Evolutionary conservation across 2,329 filamentous ascomycete species (phyloP), one percentile per base, ranked within the genome.

Genomic region (Penicillium sp.): DNA sequence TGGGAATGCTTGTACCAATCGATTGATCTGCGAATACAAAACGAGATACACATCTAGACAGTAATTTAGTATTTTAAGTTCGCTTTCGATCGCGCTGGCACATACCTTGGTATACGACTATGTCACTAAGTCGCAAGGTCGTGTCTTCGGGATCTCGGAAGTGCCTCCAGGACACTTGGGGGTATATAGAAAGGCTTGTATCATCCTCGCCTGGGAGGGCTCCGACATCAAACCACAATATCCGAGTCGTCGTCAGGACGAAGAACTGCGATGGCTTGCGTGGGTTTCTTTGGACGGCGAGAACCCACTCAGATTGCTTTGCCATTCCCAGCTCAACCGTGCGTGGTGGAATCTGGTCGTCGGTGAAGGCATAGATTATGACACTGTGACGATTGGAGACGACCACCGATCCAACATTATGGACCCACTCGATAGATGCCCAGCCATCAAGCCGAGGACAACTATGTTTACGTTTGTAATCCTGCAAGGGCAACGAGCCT

Each of bases 61-160:
- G 32, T 26, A 7, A 10, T n/a, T 65, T 53, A 65, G 56, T 39
- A 50, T 40, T 24, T 14, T 2, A 26, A 42, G 16, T 14, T 13
- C 10, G 32, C 13, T 5, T 18, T 35, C 20, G 9, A 24, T 18
- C 26, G 6, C 38, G 24, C 6, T 35, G 31, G 31, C 39, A 56
- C 66, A 54, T 71, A 77, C 75, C 67, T 53, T 68, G 60, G 29
- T 67, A 59, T 31, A 71, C 51, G 52, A 69, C 50, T 29, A 77
- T 31, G 50, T 72, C 60, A 38, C 69, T 65, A 29, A 79, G 57
- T 20, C 72, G 73, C 32, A 86, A 67, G 31, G 78, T 82, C 10
- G 76, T 75, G 63, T 86, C 83, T 52, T 82, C 78, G 0, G 73
- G 61, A 54, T 81, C 76, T 42, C 81, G 76, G 63, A 80, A 85